Base-by-base conservation (phyloP, 1,284 basidiomycete species). In the Cryptococcus floricola region DNA sequence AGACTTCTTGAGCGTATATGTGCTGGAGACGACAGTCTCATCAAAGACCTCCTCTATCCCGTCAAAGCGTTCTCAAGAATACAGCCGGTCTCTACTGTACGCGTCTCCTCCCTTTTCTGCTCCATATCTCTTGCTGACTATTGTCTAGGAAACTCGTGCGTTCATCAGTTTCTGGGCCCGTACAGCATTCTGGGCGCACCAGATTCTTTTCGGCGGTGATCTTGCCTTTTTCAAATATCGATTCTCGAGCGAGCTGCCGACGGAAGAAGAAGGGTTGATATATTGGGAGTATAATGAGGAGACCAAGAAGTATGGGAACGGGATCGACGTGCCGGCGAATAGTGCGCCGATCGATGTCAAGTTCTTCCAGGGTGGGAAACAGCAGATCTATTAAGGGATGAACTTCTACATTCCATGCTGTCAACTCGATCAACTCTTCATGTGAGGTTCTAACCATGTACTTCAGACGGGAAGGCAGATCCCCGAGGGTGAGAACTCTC, bases 121-220 rank as follows among this genome's bases (percentile, higher is more conserved):
- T 44, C 12, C 41, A 19, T 7, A 28, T 4, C 25, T 18, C 6
- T 16, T 3, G 44, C 43, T 53, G 28, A 50, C 18, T 12, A 28
- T 37, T 18, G 16, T 12, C 14, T 9, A 37, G 46, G 10, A 48
- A 28, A 45, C 48, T 28, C 45, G 34, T 5, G n/a, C 19, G 5
- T n/a, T 48, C n/a, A 45, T 34, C n/a, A 34, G 13, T 8, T 42
- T 43, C 7, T 57, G 56, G 56, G 47, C 46, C 3, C 39, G 38
- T 19, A 57, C 56, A 23, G 56, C 56, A 3, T 57, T 19, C 23
- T 57, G 56, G 56, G 56, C 51, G 12, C 47, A 57, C 47, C 52
- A 57, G 16, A 34, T 53, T 3, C 10, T 53, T 14, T 18, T 34
- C 27, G 56, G 56, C 14, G 46, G 51, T 13, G 31, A 34, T 14